These are phyloP conservation scores for Debaryomyces maramus DNA, from an alignment of 805 yeast genomes.

Conservation along the genomic window DNA sequence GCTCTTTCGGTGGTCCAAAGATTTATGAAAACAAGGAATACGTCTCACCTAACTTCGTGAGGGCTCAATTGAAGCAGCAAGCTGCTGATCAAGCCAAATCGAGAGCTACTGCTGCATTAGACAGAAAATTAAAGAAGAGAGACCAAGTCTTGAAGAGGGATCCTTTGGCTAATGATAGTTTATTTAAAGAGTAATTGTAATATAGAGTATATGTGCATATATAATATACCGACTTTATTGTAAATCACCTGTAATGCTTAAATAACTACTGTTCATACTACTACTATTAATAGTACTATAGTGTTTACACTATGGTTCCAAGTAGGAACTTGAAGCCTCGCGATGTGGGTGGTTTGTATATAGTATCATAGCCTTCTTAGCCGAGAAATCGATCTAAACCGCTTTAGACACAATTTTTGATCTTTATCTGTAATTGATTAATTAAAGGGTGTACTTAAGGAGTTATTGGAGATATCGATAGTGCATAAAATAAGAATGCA, in stretches of 20 bases:
- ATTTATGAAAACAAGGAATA: slow-evolving; percentile 95
- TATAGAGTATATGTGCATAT: neutral
- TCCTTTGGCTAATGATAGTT: slow-evolving; percentile 75
- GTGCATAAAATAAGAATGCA: neutral
- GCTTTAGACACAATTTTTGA: neutral
- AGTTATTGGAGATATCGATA: neutral
- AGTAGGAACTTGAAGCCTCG: too few relatives aligned
- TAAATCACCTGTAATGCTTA: neutral
- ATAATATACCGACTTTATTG: neutral
- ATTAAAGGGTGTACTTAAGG: too few relatives aligned
- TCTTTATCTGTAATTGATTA: too few relatives aligned
- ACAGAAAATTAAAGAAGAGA: slow-evolving; percentile 73
- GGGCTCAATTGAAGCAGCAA: slow-evolving; percentile 82
- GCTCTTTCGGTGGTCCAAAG: slow-evolving; percentile 97
- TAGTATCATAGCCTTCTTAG: neutral
- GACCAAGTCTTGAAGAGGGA: slow-evolving; percentile 73
- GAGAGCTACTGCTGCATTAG: slow-evolving; percentile 77
- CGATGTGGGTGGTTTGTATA: neutral
- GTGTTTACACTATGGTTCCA: too few relatives aligned
- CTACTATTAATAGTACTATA: too few relatives aligned
- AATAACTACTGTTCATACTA: too few relatives aligned
- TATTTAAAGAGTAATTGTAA: slow-evolving; percentile 52
- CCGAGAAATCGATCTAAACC: too few relatives aligned
- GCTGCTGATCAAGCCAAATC: slow-evolving; percentile 76
- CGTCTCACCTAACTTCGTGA: slow-evolving; percentile 91